Evolutionary conservation across 2,329 filamentous ascomycete genomes (phyloP).

Genomic region (Aspergillus tanneri): DNA sequence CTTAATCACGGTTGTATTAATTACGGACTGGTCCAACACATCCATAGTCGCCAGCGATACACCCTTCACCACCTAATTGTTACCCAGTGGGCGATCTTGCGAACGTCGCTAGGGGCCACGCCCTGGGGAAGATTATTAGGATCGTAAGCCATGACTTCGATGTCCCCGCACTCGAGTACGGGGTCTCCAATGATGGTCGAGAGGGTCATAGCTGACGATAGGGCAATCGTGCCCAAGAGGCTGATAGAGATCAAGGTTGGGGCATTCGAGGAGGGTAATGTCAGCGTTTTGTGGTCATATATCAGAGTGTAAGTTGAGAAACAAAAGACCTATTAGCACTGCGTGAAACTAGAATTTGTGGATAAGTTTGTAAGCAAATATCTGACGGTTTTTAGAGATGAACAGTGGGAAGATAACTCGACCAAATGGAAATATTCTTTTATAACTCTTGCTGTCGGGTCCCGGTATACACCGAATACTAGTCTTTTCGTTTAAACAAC

Average conservation of each 20-base stretch:
- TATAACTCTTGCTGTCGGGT: too few species aligned
- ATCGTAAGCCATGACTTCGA: slow-evolving; percentile 7
- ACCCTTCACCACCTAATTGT: not conserved
- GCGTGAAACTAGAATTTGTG: too few species aligned
- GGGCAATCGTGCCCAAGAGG: not conserved
- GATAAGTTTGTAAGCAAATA: too few species aligned
- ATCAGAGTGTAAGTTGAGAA: too few species aligned
- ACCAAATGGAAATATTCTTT: too few species aligned
- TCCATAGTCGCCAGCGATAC: not conserved
- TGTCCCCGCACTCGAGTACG: slow-evolving; percentile 2
- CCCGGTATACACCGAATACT: too few species aligned
- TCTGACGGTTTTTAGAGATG: too few species aligned
- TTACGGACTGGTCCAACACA: not conserved
- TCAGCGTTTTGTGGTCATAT: too few species aligned
- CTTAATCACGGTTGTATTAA: not conserved
- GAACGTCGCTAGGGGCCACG: slow-evolving; percentile 2
- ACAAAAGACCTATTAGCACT: too few species aligned
- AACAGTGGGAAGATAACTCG: too few species aligned
- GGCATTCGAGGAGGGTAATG: too few species aligned
- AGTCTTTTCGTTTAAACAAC: too few species aligned
- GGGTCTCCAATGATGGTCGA: not conserved
- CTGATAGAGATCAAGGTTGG: not conserved
- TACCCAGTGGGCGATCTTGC: slow-evolving; percentile 7
- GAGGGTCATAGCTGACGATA: not conserved
- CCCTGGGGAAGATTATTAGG: slow-evolving; percentile 7